Base-by-base conservation (phyloP, 2,329 filamentous ascomycete species). In the Xylariaceae sp. region DNA sequence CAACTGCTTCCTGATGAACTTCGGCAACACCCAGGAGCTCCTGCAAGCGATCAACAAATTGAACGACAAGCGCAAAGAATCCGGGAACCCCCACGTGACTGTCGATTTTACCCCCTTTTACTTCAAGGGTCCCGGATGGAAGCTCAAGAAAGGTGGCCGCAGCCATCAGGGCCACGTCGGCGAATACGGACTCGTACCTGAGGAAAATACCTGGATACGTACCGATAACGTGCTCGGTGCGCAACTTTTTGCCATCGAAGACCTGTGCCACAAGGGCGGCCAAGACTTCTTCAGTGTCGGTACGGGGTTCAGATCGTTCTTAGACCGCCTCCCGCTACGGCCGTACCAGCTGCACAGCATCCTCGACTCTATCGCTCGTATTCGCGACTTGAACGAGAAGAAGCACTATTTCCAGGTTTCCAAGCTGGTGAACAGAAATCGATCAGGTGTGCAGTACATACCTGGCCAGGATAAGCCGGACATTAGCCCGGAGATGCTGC, bases 1-100 rank as follows among this genome's bases (percentile, higher is more conserved):
- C 18, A 49, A 56, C 5, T 62, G 59, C 35, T 57, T 59, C 11
- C 38, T 61, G 0, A 23, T 63, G 1, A 50, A 56, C 32, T 46
- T 63, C 11, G 47, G 47, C 1, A 14, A 37, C 3, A 46, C 55
- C 1, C 28, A 43, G 5, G 19, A 31, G 0, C 19, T 63, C 0
- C 13, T 63, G 3, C 21, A 51, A 1, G 5, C 39, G 0, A 16
- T 60, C 1, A 43, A 44, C 0, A 8, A 38, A 0, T 45, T 41
- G 23, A 56, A 59, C 31, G 8, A 17, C 9, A 14, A 40, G 14
- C 38, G 41, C 2, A 11, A 7, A 8, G 6, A 35, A 7, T 11
- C 13, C 1, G n/a, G 31, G 12, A 2, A 37, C 11, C 16, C 36
- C 11, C 38, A 36, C 21, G 4, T 40, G 6, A 9, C 23, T n/a